Evolutionary conservation across 768 basidiomycete genomes (phyloP).

Genomic region (Sporobolomyces phaffii): DNA sequence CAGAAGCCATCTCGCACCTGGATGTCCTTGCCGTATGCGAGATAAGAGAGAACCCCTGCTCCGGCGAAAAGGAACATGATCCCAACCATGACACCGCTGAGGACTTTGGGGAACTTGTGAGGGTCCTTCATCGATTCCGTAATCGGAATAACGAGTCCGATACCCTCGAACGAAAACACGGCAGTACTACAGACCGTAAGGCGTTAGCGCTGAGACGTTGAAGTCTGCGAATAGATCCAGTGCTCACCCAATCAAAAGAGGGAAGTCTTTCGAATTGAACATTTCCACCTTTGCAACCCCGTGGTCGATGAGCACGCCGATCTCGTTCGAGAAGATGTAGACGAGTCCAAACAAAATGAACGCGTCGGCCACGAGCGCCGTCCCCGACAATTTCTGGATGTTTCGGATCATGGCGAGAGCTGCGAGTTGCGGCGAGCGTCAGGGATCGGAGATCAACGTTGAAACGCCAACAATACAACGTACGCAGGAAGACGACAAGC

Average conservation of each 20-base stretch:
- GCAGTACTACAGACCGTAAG: conserved; percentile 62
- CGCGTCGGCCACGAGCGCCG: conserved; percentile 84
- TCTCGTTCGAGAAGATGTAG: conserved; percentile 79
- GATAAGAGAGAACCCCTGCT: conserved; percentile 21
- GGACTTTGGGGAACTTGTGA: conserved; percentile 76
- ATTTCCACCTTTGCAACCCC: conserved; percentile 74
- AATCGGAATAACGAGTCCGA: conserved; percentile 95
- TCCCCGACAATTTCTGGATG: conserved; percentile 86
- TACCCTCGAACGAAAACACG: conserved; percentile 96
- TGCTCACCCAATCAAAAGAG: conserved; percentile 80
- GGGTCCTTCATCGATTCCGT: conserved; percentile 96
- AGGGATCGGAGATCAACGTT: too few species aligned
- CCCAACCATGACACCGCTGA: conserved; percentile 88
- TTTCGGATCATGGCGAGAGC: conserved; percentile 80
- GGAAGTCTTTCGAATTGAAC: conserved; percentile 85
- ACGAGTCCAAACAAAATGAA: conserved; percentile 85
- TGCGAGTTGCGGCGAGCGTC: not conserved
- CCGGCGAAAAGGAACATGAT: conserved; percentile 50
- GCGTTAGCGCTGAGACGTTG: not conserved
- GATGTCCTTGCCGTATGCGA: conserved; percentile 23
- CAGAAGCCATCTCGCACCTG: conserved; percentile 12
- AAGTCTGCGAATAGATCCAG: not conserved
- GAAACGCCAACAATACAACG: not conserved
- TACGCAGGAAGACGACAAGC: conserved; percentile 71
- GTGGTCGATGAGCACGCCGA: conserved; percentile 57